Percentiles rank a stretch among this genome's conserved stretches.
These are phyloP conservation scores for Antrodiella citrinella DNA, from an alignment of 768 basidiomycete genomes.

Conservation along the genomic window DNA sequence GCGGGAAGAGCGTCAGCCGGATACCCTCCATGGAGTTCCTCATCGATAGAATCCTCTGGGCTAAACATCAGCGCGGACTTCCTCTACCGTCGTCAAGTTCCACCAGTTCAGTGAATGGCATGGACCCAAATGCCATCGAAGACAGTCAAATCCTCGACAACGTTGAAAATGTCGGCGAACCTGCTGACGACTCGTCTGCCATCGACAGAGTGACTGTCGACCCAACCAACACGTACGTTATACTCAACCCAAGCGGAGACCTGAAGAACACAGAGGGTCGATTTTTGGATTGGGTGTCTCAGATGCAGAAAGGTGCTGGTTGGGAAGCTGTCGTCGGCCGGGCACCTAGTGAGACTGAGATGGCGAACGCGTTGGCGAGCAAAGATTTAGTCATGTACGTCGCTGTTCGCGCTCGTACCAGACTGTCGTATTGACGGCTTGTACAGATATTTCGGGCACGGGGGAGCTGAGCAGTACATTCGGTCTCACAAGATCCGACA, in stretches of 20 bases:
- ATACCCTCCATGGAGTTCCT: conserved; percentile 88
- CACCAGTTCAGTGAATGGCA: not conserved
- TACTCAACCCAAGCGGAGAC: conserved; percentile 92
- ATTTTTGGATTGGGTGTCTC: conserved; percentile 71
- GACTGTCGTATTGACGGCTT: not conserved
- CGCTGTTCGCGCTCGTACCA: not conserved
- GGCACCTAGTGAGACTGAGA: conserved; percentile 76
- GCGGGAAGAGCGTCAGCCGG: conserved; percentile 84
- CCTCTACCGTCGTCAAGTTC: too few species aligned
- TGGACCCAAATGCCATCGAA: not conserved
- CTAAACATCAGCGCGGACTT: conserved; percentile 31
- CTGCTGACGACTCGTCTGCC: conserved; percentile 1
- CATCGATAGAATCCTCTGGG: conserved; percentile 68
- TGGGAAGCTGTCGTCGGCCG: conserved; percentile 82
- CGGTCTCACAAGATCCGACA: conserved; percentile 80
- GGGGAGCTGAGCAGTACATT: conserved; percentile 91
- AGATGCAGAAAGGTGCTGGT: conserved; percentile 57
- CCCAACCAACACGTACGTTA: conserved; percentile 63
- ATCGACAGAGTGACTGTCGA: conserved; percentile 52
- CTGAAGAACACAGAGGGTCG: conserved; percentile 73
- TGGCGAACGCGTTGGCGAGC: conserved; percentile 59
- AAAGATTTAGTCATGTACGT: conserved; percentile 90
- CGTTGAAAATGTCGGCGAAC: conserved; percentile 10
- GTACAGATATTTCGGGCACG: conserved; percentile 91
- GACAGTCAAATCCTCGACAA: not conserved